Evolutionary conservation across 371 early-diverging fungal genomes (phyloP), one percentile per base, ranked within the genome.

Genomic region (Mycotypha africana): DNA sequence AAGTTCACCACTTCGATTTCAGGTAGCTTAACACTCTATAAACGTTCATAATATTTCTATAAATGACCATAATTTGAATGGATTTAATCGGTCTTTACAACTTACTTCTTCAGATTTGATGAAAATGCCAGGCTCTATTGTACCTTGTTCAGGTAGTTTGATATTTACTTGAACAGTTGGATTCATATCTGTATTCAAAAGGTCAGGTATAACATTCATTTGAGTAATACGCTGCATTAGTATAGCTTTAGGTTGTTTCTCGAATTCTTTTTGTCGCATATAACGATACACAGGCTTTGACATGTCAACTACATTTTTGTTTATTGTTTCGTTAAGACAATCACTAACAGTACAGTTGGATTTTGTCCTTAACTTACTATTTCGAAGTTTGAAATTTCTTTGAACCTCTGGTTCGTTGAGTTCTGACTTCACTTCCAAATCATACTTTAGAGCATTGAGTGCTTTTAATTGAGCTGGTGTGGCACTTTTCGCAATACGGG

Each of bases 391-490:
- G 28, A 28, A 28, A 8, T 28, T 28, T 28, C 82, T 82, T 54
- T 78, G 80, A 39, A 85, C 71, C 48, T 85, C 80, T 12, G 82
- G 79, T 39, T 84, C 80, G 53, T 86, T 82, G 52, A 85, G 65
- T 65, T 82, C 78, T 1, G 89, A 60, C 56, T 81, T 82, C n/a
- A 85, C 85, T 44, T 79, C 69, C 39, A 84, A 76, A 52, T 81
- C 78, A 49, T 67, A 80, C 62, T 78, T 77, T 36, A 65, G 53
- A 15, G 80, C 71, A 47, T 79, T 51, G 36, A 89, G 69, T 24
- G 70, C 64, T 17, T 67, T 51, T 15, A 82, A 53, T 47, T 76
- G 72, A 30, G 69, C 67, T 24, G 71, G 64, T 30, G 74, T 67
- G 28, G 50, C 42, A 73, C 70, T 71, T 65, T 74, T 77, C 31